Base-by-base conservation (phyloP, 2,329 filamentous ascomycete species). In the Aschersonia sp. region DNA sequence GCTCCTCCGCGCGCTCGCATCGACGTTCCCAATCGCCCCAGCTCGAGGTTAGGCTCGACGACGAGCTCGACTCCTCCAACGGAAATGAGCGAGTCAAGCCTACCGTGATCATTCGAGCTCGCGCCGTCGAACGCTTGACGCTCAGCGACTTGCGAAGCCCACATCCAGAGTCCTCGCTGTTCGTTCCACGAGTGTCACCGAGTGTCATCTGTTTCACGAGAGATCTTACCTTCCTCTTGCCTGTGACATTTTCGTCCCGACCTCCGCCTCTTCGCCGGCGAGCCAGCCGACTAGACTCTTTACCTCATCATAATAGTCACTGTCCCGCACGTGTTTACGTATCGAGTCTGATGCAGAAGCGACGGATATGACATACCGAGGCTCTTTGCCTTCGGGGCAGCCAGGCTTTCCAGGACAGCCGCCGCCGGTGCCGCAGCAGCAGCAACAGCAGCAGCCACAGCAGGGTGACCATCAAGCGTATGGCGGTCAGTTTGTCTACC, bases 291-390 rank as follows among this genome's bases (percentile, higher is more conserved):
- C 20, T 20, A 6, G 9, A n/a, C 6, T n/a, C 43, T n/a, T 44
- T 5, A 30, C 10, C 9, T 29, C 43, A n/a, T 29, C 7, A 7
- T 30, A 30, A 7, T 31, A 48, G 35, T 31, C 20, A 20, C 20
- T 20, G 20, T 46, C 44, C 40, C 41, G 20, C 30, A 12, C 30
- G 2, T 7, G 42, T 29, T 29, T 35, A 10, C 12, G 30, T 7
- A 9, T 20, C 28, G 31, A 49, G 48, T 49, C 51, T 52, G 49
- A 54, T 52, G 53, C 53, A 47, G 53, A 52, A 43, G 42, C 51
- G 50, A 47, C 52, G 49, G 62, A 55, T 53, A 65, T 69, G 62
- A 65, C 59, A 55, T 65, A 61, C 57, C 56, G 57, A 53, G 59
- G 59, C 55, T 49, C 53, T 46, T 52, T 59, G 57, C 58, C 58